Conservation (phyloP, 2,329 filamentous ascomycete species). For the Akanthomyces dipterigenus region DNA sequence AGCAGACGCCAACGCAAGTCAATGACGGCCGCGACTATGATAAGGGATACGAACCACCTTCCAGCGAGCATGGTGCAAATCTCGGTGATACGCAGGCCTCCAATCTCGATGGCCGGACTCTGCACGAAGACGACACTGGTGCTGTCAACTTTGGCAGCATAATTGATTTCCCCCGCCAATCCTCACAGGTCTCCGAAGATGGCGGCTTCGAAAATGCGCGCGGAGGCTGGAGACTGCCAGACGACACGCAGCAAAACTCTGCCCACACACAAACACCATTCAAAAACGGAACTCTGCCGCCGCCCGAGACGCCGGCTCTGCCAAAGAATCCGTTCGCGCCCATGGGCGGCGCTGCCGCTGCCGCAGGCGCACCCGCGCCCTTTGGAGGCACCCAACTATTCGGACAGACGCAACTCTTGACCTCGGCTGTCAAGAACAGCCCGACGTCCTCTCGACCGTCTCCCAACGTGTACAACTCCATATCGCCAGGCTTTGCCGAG, state of each 20-base stretch:
- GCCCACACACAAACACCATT: slow-evolving; percentile 26
- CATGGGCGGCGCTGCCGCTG: slow-evolving; percentile 17
- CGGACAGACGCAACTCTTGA: slow-evolving; percentile 44
- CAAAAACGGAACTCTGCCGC: slow-evolving; percentile 17
- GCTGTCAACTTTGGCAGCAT: slow-evolving; percentile 40
- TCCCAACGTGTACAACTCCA: slow-evolving; percentile 38
- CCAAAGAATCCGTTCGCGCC: slow-evolving; percentile 40
- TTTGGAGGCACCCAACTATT: slow-evolving; percentile 45
- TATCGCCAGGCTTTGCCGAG: slow-evolving; percentile 38
- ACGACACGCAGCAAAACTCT: slow-evolving; percentile 27
- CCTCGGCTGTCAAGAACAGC: slow-evolving; percentile 45
- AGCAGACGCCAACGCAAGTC: slow-evolving; percentile 48
- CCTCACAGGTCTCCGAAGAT: slow-evolving; percentile 37
- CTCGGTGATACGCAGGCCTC: slow-evolving; percentile 20
- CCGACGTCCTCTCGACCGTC: slow-evolving; percentile 54
- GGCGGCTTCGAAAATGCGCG: slow-evolving; percentile 31
- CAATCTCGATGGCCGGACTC: slow-evolving; percentile 27
- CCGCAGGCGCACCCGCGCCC: slow-evolving; percentile 27
- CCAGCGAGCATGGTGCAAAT: slow-evolving; percentile 23
- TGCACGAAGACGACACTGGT: slow-evolving; percentile 43
- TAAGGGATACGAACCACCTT: slow-evolving; percentile 28
- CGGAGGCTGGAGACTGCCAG: slow-evolving; percentile 31
- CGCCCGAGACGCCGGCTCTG: slow-evolving; percentile 44
- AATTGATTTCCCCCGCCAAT: slow-evolving; percentile 28
- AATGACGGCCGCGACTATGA: slow-evolving; percentile 52